phyloP scores from a whole-genome alignment of 2,329 filamentous ascomycete genomes.

The Gaeumannomyces tritici region DNA sequence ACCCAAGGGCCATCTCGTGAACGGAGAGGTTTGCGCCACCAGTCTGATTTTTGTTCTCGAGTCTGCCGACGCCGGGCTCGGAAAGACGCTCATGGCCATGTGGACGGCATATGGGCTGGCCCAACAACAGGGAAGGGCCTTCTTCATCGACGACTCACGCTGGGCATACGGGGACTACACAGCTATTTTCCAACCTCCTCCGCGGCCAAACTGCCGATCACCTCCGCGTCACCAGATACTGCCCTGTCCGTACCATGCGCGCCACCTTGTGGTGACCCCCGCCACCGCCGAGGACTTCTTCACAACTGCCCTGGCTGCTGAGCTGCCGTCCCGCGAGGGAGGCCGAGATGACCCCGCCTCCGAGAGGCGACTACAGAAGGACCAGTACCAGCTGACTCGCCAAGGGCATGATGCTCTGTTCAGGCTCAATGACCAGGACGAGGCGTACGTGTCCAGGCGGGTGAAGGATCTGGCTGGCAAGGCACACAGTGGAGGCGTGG shows the following conservation, averaged over 20 bases:
- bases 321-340: not conserved
- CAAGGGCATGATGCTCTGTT: constrained; percentile 67
- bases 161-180: constrained; percentile 75
- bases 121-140: constrained; percentile 60
- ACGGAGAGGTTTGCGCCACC: constrained; percentile 51
- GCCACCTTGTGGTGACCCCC: constrained; percentile 64
- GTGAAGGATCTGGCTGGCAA: constrained; percentile 43
- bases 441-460: constrained; percentile 52
- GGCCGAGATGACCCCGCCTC: constrained; percentile 7
- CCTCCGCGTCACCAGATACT: constrained; percentile 68
- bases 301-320: constrained; percentile 26
- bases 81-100: constrained; percentile 64
- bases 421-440: constrained; percentile 55
- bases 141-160: constrained; percentile 76
- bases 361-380: constrained; percentile 27
- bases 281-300: constrained; percentile 58
- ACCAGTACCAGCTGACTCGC: constrained; percentile 59
- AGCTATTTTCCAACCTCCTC: constrained; percentile 61
- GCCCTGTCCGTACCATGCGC: constrained; percentile 68
- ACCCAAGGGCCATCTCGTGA: constrained; percentile 29
- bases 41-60: constrained; percentile 75
- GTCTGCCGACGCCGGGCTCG: constrained; percentile 64
- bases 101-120: constrained; percentile 82
- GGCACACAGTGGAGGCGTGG: constrained; percentile 35
- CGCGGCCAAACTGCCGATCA: constrained; percentile 54